A percentile compares a stretch with the other conserved stretches of the same genome.
Conservation (phyloP, 2,329 filamentous ascomycete genomes). For the Colletotrichum sp. region DNA sequence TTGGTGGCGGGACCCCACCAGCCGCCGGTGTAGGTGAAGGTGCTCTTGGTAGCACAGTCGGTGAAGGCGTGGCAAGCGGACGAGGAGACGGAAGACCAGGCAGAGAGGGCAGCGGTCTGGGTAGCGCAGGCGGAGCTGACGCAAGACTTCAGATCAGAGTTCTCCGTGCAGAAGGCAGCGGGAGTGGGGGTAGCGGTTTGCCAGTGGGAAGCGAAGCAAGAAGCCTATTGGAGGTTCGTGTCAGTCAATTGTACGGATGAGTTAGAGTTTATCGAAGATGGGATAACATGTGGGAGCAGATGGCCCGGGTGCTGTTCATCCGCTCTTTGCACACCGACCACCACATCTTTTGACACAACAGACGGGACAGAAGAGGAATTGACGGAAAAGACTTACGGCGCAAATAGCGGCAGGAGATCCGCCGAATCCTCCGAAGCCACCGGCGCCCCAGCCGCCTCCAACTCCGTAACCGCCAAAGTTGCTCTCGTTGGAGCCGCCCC, state of each 20-base stretch:
- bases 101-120: slow-evolving; percentile 18
- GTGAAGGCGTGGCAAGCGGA: slow-evolving; percentile 26
- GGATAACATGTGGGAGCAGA: neutral
- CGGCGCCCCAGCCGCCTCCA: neutral
- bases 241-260: neutral
- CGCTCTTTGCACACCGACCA: neutral
- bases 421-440: slow-evolving; percentile 8
- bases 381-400: neutral
- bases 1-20: slow-evolving; percentile 16
- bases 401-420: slow-evolving; percentile 4
- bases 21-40: slow-evolving; percentile 28
- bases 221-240: slow-evolving; percentile 7
- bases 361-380: neutral
- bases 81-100: slow-evolving; percentile 24
- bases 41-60: slow-evolving; percentile 24
- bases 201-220: slow-evolving; percentile 30
- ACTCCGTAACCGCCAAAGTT: slow-evolving; percentile 9
- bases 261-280: neutral
- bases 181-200: slow-evolving; percentile 25
- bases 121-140: slow-evolving; percentile 25
- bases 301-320: neutral
- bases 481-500: neutral
- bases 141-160: slow-evolving; percentile 22
- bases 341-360: neutral
- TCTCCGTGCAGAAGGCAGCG: slow-evolving; percentile 24